Conservation (phyloP, 345 rosid species). For the Moricandia moricandioides region DNA sequence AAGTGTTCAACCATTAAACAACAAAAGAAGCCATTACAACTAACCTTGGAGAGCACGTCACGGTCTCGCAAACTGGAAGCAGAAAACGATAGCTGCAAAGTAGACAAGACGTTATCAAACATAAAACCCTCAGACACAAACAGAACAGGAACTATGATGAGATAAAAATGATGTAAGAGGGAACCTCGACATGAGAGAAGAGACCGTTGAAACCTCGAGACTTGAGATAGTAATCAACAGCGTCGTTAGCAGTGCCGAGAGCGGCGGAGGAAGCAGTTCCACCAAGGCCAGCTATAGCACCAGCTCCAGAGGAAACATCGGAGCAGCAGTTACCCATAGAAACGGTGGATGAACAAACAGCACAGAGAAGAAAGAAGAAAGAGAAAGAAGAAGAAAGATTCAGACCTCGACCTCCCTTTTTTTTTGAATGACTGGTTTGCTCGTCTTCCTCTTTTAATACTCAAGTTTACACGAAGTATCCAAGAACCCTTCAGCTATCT, state of each 20-base stretch:
- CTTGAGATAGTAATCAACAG: slow-evolving; percentile 61
- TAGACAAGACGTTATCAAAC: not conserved
- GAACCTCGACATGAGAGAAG: slow-evolving; percentile 72
- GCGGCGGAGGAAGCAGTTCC: slow-evolving; percentile 27
- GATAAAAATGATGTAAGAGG: slow-evolving; percentile 1
- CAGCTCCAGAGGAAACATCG: slow-evolving; percentile 52
- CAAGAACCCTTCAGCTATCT: not conserved
- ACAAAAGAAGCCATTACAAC: not conserved
- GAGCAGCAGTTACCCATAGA: slow-evolving; percentile 68
- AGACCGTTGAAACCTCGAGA: slow-evolving; percentile 51
- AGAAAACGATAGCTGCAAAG: slow-evolving; percentile 64
- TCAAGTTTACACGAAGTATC: slow-evolving; percentile 17
- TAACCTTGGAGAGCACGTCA: slow-evolving; percentile 78
- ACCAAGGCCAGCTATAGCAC: slow-evolving; percentile 57
- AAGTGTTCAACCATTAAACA: no score
- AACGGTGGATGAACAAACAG: not conserved
- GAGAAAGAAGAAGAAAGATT: not conserved
- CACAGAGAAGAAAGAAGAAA: no score
- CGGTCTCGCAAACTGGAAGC: slow-evolving; percentile 71
- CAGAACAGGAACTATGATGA: not conserved
- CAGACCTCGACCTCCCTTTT: no score
- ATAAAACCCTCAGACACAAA: not conserved
- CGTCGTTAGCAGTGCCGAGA: slow-evolving; percentile 41
- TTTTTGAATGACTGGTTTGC: not conserved
- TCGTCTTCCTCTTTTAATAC: slow-evolving; percentile 5